Evolutionary conservation across 352 stramenopile genomes (phyloP).

Genomic region (Hyaloperonospora arabidopsidis): DNA sequence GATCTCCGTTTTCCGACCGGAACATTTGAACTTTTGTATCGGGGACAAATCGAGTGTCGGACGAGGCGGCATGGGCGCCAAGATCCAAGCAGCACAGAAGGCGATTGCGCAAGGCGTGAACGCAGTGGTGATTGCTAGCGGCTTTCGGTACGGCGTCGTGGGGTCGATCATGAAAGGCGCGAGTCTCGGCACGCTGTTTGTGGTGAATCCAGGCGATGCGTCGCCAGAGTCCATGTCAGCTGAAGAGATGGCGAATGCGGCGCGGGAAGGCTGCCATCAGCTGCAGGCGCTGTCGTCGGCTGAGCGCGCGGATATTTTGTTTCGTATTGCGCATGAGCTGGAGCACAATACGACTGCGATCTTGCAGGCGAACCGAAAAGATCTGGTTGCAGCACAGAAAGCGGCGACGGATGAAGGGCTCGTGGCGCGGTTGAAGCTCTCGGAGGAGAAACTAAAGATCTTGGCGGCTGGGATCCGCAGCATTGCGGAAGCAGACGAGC

Average conservation of each 20-base stretch:
- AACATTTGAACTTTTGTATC: conserved; percentile 59
- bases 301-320: conserved; percentile 84
- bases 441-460: conserved; percentile 90
- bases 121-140: conserved; percentile 90
- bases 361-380: conserved; percentile 87
- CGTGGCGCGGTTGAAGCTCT: conserved; percentile 78
- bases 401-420: conserved; percentile 57
- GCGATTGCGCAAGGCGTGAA: conserved; percentile 87
- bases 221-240: conserved; percentile 35
- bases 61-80: conserved; percentile 92
- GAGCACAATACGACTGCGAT: conserved; percentile 77
- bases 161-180: conserved; percentile 78
- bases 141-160: conserved; percentile 90
- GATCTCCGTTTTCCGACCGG: conserved; percentile 61
- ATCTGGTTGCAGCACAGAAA: conserved; percentile 82
- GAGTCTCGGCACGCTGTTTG: conserved; percentile 81
- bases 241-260: conserved; percentile 77
- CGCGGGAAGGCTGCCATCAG: conserved; percentile 78
- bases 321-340: conserved; percentile 83
- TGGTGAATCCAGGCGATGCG: conserved; percentile 50
- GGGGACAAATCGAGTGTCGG: conserved; percentile 76
- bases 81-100: conserved; percentile 87
- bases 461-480: conserved; percentile 92
- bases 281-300: conserved; percentile 82
- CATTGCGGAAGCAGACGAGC: conserved; percentile 80